phyloP scores from a whole-genome alignment of 139 green algal species.

The Haematococcus lacustris region DNA sequence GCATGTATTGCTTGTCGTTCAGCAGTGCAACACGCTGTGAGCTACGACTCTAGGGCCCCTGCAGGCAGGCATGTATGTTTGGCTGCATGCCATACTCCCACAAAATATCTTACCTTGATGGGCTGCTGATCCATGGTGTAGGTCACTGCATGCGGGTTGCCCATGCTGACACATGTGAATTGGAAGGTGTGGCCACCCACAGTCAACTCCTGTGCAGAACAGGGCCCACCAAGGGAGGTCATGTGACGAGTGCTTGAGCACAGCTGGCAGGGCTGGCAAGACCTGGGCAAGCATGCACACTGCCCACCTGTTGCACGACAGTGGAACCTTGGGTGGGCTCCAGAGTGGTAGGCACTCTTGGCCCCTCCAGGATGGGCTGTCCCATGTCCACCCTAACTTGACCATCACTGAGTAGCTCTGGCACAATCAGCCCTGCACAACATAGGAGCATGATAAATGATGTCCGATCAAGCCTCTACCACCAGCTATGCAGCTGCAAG shows the following conservation, averaged over 20 bases:
- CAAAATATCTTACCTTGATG: constrained; percentile 69
- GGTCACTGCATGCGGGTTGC: constrained; percentile 92
- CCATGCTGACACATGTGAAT: constrained; percentile 92
- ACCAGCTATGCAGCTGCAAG: too few species aligned
- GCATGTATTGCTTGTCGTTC: too few species aligned
- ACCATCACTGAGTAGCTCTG: constrained; percentile 76
- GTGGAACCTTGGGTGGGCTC: constrained; percentile 48
- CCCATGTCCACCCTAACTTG: constrained; percentile 98
- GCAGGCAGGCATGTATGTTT: too few species aligned
- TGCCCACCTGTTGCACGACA: constrained; percentile 55
- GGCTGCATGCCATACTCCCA: too few species aligned
- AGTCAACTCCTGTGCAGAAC: constrained; percentile 41
- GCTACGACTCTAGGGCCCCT: too few species aligned
- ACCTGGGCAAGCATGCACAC: too few species aligned
- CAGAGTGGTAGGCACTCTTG: constrained; percentile 80
- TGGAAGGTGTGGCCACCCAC: constrained; percentile 71
- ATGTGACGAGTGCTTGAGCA: too few species aligned
- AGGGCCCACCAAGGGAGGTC: too few species aligned
- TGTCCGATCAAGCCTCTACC: too few species aligned
- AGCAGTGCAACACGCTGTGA: too few species aligned
- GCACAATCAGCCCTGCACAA: constrained; percentile 80
- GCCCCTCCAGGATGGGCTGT: constrained; percentile 69
- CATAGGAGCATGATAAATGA: too few species aligned
- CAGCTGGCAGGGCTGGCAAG: too few species aligned
- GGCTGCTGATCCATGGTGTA: constrained; percentile 59